Percentiles rank a stretch among this genome's conserved stretches.
Conservation (phyloP, 1,139 yeast genomes). For the Geotrichum macrosporum region DNA sequence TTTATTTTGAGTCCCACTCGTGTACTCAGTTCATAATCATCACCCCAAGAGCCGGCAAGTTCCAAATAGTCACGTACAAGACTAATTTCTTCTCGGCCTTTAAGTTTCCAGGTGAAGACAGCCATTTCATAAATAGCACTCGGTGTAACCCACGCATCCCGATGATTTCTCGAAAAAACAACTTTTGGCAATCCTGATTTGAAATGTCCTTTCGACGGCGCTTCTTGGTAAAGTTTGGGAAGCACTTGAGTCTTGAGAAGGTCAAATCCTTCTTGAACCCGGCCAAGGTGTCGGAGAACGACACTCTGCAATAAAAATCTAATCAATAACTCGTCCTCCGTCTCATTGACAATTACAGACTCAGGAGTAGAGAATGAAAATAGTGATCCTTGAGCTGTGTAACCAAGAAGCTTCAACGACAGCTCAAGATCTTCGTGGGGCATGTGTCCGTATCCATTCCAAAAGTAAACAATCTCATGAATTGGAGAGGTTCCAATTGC, state of each 20-base stretch:
- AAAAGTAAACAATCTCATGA: constrained; percentile 81
- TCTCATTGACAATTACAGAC: constrained; percentile 41
- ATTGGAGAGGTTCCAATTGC: constrained; percentile 81
- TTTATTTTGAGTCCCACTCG: constrained; percentile 86
- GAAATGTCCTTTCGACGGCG: constrained; percentile 28
- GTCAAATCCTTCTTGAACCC: constrained; percentile 54
- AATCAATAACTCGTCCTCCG: constrained; percentile 60
- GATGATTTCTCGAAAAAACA: constrained; percentile 31
- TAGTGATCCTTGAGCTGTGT: constrained; percentile 41
- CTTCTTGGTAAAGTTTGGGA: constrained; percentile 31
- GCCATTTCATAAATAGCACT: constrained; percentile 84
- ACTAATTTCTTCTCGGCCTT: constrained; percentile 48
- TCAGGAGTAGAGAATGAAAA: constrained; percentile 21
- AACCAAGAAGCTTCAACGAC: constrained; percentile 49
- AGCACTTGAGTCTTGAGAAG: constrained; percentile 59
- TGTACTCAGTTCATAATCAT: constrained; percentile 89
- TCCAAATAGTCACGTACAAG: constrained; percentile 63
- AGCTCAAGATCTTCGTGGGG: constrained; percentile 52
- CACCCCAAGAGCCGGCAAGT: constrained; percentile 71
- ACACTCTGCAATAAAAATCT: constrained; percentile 62
- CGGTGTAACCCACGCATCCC: constrained; percentile 83
- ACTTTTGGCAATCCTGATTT: constrained; percentile 34
- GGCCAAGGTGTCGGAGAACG: constrained; percentile 61
- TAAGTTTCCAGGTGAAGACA: constrained; percentile 68
- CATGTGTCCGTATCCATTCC: constrained; percentile 93